phyloP scores from a whole-genome alignment of 768 basidiomycete genomes.

The Erythrobasidium yunnanense region DNA sequence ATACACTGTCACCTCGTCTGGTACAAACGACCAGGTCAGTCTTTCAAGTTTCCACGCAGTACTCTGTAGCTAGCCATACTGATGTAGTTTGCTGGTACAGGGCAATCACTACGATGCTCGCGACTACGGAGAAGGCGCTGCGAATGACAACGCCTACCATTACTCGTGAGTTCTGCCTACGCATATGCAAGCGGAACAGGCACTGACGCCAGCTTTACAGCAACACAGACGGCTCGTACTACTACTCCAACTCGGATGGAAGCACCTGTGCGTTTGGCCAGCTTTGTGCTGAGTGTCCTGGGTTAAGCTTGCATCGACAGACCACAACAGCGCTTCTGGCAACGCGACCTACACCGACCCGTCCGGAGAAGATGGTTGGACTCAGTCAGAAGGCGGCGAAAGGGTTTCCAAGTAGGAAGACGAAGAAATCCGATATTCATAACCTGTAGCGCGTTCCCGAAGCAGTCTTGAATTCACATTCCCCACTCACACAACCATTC shows the following conservation, averaged over 20 bases:
- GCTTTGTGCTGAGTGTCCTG: not conserved
- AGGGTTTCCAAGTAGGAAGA: not conserved
- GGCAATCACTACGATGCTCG: constrained; percentile 18
- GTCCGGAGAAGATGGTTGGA: not conserved
- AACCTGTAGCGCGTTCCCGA: too few relatives aligned
- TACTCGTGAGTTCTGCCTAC: constrained; percentile 2
- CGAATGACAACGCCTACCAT: constrained; percentile 16
- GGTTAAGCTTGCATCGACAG: not conserved
- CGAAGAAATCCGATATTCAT: too few relatives aligned
- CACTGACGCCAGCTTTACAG: not conserved
- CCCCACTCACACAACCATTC: too few relatives aligned
- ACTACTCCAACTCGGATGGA: constrained; percentile 13
- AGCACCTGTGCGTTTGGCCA: constrained; percentile 3
- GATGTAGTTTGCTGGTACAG: not conserved
- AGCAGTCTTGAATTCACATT: too few relatives aligned
- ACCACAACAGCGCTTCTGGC: constrained; percentile 1
- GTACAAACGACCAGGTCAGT: constrained; percentile 10
- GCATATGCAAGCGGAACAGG: not conserved
- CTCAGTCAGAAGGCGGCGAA: not conserved
- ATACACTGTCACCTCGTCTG: not conserved
- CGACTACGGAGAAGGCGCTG: constrained; percentile 1
- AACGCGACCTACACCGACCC: constrained; percentile 2
- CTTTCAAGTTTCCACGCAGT: not conserved
- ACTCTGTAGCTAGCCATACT: not conserved
- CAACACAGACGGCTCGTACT: constrained; percentile 24